These are phyloP conservation scores for Rhododendron mucronatum DNA, from an alignment of 148 eudicot species.

Conservation along the genomic window DNA sequence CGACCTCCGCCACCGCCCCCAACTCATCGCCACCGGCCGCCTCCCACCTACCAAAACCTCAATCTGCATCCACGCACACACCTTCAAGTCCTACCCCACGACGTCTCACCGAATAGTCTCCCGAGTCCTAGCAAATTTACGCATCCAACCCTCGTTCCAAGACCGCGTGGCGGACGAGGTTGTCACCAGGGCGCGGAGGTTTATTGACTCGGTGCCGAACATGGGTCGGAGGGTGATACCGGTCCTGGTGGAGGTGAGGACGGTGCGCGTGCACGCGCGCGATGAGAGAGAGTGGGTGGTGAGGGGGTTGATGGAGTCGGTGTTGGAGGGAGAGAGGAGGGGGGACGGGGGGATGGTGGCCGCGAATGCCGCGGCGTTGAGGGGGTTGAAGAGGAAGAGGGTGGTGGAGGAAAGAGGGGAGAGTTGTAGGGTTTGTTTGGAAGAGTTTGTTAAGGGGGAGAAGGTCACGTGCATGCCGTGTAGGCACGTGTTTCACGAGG, in stretches of 20 bases:
- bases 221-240: background rate
- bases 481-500: background rate
- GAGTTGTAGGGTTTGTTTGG: slow-evolving; percentile 1
- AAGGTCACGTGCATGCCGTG: background rate
- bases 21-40: background rate
- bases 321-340: background rate
- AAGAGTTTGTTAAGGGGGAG: background rate
- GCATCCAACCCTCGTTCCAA: background rate
- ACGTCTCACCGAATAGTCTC: background rate
- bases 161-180: background rate
- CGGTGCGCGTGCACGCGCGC: background rate
- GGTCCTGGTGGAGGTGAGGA: background rate
- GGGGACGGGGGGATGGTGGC: background rate
- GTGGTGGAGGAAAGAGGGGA: background rate
- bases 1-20: background rate
- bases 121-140: background rate
- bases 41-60: no score
- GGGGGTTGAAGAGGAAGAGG: background rate
- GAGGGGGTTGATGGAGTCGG: background rate
- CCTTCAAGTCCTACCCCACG: background rate
- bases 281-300: background rate
- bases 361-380: background rate
- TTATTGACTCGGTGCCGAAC: background rate
- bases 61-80: no score
- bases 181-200: no score